These are phyloP conservation scores for Vitis vinifera DNA, from an alignment of 164 flowering plant genomes.

Conservation along the genomic window ASM3070453v1 NC_081817.1:9129501-9130000, in stretches of 20 bases:
- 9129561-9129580: neutral
- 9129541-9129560: slow-evolving; percentile 2
- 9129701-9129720: neutral
- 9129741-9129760: too few relatives aligned
- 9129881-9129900: slow-evolving; percentile 36
- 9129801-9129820: slow-evolving; percentile 41
- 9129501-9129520: slow-evolving; percentile 5
- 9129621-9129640: slow-evolving; percentile 26
- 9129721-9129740: neutral
- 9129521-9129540: slow-evolving; percentile 8
- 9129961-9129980: slow-evolving; percentile 22
- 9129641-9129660: slow-evolving; percentile 41
- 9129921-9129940: slow-evolving; percentile 42
- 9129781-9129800: slow-evolving; percentile 34
- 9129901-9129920: slow-evolving; percentile 43
- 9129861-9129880: slow-evolving; percentile 59
- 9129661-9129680: slow-evolving; percentile 1
- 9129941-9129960: slow-evolving; percentile 20
- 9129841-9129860: slow-evolving; percentile 45
- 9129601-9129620: slow-evolving; percentile 17
- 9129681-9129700: neutral
- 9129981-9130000: neutral
- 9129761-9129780: too few relatives aligned
- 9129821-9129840: slow-evolving; percentile 52
- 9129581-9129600: slow-evolving; percentile 11